These are phyloP conservation scores for Chloranthus sessilifolius DNA, from an alignment of 164 flowering plant species.

Conservation along the genomic window DNA sequence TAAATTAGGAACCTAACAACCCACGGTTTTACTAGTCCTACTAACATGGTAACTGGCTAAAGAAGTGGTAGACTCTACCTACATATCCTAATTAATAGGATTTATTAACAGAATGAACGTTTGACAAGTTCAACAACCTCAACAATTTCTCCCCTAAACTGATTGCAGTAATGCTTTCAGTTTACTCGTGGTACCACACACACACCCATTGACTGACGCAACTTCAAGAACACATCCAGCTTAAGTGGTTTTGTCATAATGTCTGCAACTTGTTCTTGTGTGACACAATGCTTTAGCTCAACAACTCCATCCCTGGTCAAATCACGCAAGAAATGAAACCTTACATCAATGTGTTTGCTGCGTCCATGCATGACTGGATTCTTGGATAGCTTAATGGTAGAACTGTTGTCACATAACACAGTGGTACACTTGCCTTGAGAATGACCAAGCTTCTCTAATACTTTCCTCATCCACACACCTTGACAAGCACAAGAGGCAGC, in stretches of 20 bases:
- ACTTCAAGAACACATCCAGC: not conserved
- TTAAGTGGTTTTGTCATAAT: no score
- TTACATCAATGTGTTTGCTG: conserved; percentile 5
- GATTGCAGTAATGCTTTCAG: not conserved
- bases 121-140: not conserved
- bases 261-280: no score
- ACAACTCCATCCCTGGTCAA: no score
- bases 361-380: not conserved
- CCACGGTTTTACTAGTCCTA: not conserved
- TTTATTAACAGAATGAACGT: not conserved
- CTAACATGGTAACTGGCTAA: not conserved
- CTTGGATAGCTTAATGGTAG: not conserved
- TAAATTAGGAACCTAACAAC: not conserved
- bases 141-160: not conserved
- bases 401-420: not conserved
- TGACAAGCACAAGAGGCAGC: not conserved
- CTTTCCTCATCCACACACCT: not conserved
- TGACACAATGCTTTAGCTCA: no score
- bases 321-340: no score
- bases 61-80: not conserved
- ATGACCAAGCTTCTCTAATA: not conserved
- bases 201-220: not conserved
- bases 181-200: not conserved
- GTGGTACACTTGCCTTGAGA: not conserved
- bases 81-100: not conserved